A percentile compares a stretch with the other conserved stretches of the same genome.
Evolutionary conservation across 345 rosid species (phyloP).

Genomic region (Acer negundo): DNA sequence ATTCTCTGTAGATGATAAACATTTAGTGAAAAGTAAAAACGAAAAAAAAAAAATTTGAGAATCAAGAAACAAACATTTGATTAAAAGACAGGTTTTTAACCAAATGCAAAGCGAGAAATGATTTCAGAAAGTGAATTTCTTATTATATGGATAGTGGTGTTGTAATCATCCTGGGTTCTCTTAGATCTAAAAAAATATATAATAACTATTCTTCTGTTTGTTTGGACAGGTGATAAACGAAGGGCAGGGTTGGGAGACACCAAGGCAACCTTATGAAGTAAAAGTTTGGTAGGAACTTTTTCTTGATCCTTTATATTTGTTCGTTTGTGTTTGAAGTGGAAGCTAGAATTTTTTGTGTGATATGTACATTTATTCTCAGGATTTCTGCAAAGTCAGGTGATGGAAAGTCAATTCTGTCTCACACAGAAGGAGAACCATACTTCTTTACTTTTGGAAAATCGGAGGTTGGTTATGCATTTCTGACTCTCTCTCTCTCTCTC

Average conservation of each 20-base stretch:
- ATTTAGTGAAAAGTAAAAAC: too few relatives aligned
- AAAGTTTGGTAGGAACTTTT: slow-evolving; percentile 60
- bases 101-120: not conserved
- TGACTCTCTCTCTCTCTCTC: not conserved
- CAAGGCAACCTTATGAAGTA: slow-evolving; percentile 92
- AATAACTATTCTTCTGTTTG: not conserved
- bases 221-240: slow-evolving; percentile 65
- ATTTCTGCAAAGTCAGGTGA: slow-evolving; percentile 80
- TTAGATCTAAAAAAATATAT: not conserved
- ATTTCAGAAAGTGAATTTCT: not conserved
- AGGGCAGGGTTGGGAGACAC: slow-evolving; percentile 96
- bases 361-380: slow-evolving; percentile 43
- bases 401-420: slow-evolving; percentile 62
- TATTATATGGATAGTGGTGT: not conserved
- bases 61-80: not conserved
- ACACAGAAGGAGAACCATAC: slow-evolving; percentile 65
- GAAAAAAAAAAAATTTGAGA: not conserved
- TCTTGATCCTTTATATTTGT: slow-evolving; percentile 18
- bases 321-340: slow-evolving; percentile 10
- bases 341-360: slow-evolving; percentile 12
- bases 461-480: slow-evolving; percentile 60
- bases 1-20: too few relatives aligned
- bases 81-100: not conserved
- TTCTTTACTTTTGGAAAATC: slow-evolving; percentile 90
- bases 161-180: not conserved